Base-by-base conservation (phyloP, 179 eudicot genomes). In the Nepenthes alata region DNA sequence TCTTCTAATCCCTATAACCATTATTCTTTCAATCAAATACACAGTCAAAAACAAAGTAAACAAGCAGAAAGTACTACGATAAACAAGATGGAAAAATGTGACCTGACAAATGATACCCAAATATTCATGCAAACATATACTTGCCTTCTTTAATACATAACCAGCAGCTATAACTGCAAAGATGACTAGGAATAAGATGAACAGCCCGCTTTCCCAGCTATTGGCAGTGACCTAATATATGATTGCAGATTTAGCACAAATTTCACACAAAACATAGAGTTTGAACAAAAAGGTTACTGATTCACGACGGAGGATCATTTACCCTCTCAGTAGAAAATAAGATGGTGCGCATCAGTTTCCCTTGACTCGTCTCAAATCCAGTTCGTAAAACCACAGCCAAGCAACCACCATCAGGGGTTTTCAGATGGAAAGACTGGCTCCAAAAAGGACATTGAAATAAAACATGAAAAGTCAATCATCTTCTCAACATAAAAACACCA, bases 131-230 rank as follows among this genome's bases (percentile, higher is more conserved):
- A 4, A 56, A 56, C 56, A 51, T 14, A 16, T 37, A 73, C 80
- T 72, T 78, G 82, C 99, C 99, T 94, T 94, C 76, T 83, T 87
- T 57, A 94, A 80, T 53, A 94, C 97, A 84, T 94, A 94, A 45
- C 99, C 99, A 71, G 99, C 97, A 64, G 99, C 99, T 64, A 94
- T 85, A 57, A 94, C 63, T 35, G 99, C 99, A 79, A 94, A 94
- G 44, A 94, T 80, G 62, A 94, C 97, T 72, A 94, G 77, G 85
- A 94, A 94, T 72, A 90, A 63, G 59, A 94, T 94, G 72, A 94
- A 94, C n/a, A 94, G 64, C 45, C 99, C 99, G 75, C 97, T 90
- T 72, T 94, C 99, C 97, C 99, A 87, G 78, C 99, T 94, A 75
- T 94, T 94, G 34, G 99, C 99, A 67, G 99, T 94, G 55, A 90